Percentiles rank a stretch among this genome's conserved stretches.
Conservation (phyloP, 2,329 filamentous ascomycete genomes). For the Diplocarpon rosae region DNA sequence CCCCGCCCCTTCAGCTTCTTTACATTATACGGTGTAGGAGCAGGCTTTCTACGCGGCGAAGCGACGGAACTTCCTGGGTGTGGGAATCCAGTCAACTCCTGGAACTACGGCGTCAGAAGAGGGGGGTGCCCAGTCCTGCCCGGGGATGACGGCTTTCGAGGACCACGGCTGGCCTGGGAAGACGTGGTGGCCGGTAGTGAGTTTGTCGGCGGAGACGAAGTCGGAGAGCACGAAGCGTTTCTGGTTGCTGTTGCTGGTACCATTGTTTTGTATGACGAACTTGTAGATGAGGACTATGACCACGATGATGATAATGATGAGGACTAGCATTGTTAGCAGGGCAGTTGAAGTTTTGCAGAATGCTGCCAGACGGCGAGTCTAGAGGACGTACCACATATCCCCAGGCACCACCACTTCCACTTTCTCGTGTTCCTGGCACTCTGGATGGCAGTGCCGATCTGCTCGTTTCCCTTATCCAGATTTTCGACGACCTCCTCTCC, state of each 20-base stretch:
- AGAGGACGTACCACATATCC: conserved; percentile 46
- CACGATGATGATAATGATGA: conserved; percentile 41
- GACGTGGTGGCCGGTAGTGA: conserved; percentile 7
- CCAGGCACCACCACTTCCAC: conserved; percentile 87
- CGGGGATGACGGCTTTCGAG: conserved; percentile 9
- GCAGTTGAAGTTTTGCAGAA: too few species aligned
- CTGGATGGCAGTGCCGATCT: conserved; percentile 71
- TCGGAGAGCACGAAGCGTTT: conserved; percentile 19
- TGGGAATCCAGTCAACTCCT: conserved; percentile 6
- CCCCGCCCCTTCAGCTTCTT: background rate
- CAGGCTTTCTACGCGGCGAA: conserved; percentile 13
- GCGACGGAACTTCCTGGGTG: conserved; percentile 8
- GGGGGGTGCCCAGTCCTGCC: conserved; percentile 2
- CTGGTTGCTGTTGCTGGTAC: conserved; percentile 4
- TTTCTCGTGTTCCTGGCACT: conserved; percentile 64
- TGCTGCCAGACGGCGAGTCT: too few species aligned
- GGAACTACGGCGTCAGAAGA: conserved; percentile 8
- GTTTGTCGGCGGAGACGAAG: conserved; percentile 1
- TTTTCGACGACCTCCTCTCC: conserved; percentile 78
- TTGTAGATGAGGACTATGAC: conserved; percentile 37
- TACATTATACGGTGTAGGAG: background rate
- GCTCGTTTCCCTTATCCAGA: conserved; percentile 71
- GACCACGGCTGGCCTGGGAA: conserved; percentile 6
- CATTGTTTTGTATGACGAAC: conserved; percentile 30
- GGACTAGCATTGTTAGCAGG: conserved; percentile 29